These are phyloP conservation scores for Halophytophthora polymorphica DNA, from an alignment of 352 stramenopile species.

Conservation along the genomic window DNA sequence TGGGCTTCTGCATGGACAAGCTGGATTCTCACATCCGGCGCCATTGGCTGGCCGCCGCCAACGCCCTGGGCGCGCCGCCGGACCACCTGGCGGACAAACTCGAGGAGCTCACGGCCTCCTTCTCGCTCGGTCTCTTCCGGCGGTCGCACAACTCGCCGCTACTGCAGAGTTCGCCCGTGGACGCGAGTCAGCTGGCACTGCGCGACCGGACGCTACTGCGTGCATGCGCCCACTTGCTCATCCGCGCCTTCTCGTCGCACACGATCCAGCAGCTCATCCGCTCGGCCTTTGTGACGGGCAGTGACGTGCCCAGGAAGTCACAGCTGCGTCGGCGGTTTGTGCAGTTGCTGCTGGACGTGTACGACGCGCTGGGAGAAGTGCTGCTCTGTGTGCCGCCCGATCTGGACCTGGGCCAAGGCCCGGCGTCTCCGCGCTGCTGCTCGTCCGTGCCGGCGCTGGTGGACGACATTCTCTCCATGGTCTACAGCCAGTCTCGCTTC, in stretches of 20 bases:
- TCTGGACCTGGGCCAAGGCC: background rate
- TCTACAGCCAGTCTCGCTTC: slow-evolving; percentile 19
- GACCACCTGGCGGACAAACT: background rate
- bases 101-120: slow-evolving; percentile 5
- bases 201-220: slow-evolving; percentile 1
- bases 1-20: background rate
- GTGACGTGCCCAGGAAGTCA: background rate
- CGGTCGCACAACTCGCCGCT: slow-evolving; percentile 2
- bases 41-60: slow-evolving; percentile 8
- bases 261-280: slow-evolving; percentile 4
- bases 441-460: slow-evolving; percentile 19
- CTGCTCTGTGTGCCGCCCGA: background rate
- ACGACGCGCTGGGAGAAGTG: slow-evolving; percentile 7
- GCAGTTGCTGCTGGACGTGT: slow-evolving; percentile 4
- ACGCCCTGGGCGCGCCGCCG: background rate
- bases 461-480: slow-evolving; percentile 27
- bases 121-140: slow-evolving; percentile 1
- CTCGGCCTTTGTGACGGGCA: slow-evolving; percentile 2
- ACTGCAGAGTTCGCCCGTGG: slow-evolving; percentile 5
- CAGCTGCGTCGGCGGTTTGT: slow-evolving; percentile 9
- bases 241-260: slow-evolving; percentile 8
- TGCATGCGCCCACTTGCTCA: slow-evolving; percentile 4
- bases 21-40: slow-evolving; percentile 1
- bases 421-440: background rate
- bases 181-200: background rate